Conservation (phyloP, 2,329 filamentous ascomycete species). For the Diplodia scrobiculata region DNA sequence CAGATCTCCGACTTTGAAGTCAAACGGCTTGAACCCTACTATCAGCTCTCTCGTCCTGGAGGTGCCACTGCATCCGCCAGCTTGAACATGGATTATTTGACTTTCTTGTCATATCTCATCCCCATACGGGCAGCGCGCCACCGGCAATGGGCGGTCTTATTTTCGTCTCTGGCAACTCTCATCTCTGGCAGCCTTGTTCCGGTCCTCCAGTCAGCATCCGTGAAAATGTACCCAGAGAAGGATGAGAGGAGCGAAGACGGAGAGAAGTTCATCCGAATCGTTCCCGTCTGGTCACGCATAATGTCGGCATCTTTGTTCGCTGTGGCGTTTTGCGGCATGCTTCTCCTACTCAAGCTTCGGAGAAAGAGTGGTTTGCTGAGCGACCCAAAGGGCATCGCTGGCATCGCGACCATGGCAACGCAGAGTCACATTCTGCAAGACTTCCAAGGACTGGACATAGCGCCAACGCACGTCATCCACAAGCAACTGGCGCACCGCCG, state of each 20-base stretch:
- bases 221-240: constrained; percentile 60
- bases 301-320: constrained; percentile 60
- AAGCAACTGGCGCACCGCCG: constrained; percentile 65
- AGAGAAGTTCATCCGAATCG: constrained; percentile 60
- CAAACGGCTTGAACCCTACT: constrained; percentile 55
- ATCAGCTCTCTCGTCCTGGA: constrained; percentile 45
- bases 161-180: constrained; percentile 66
- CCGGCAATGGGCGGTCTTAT: constrained; percentile 67
- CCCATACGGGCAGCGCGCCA: constrained; percentile 64
- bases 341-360: constrained; percentile 63
- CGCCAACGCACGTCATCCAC: constrained; percentile 67
- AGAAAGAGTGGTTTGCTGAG: constrained; percentile 67
- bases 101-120: constrained; percentile 65
- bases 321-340: constrained; percentile 60
- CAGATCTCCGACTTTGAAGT: constrained; percentile 56
- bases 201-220: constrained; percentile 65
- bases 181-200: constrained; percentile 70
- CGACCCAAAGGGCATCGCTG: constrained; percentile 72
- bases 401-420: constrained; percentile 74
- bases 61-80: constrained; percentile 52
- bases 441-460: constrained; percentile 71
- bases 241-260: constrained; percentile 49
- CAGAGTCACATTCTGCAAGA: constrained; percentile 72
- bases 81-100: constrained; percentile 74
- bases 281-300: constrained; percentile 62